A percentile compares a stretch with the other conserved stretches of the same genome.
phyloP scores from a whole-genome alignment of 192 early-diverging fungal species.

The Rhizophagus sp. region DNA sequence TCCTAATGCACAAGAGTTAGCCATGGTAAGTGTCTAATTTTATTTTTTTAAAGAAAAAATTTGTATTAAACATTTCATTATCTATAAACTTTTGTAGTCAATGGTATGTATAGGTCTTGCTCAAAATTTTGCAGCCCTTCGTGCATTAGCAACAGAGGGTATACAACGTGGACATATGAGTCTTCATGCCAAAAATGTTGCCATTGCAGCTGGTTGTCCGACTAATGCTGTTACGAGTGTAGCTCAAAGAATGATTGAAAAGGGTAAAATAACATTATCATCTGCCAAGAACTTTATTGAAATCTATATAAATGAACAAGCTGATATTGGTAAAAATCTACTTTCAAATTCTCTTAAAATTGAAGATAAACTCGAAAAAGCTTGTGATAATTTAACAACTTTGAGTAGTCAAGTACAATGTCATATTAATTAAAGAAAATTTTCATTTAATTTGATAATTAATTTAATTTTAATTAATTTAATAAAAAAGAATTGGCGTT shows the following conservation, averaged over 20 bases:
- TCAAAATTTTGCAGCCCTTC: slow-evolving; percentile 78
- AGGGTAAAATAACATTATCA: slow-evolving; percentile 56
- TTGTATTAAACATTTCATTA: neutral
- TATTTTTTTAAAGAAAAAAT: neutral
- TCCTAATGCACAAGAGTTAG: slow-evolving; percentile 63
- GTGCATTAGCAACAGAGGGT: slow-evolving; percentile 72
- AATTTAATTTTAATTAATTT: too few species aligned
- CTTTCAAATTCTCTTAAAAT: too few species aligned
- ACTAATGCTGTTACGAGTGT: slow-evolving; percentile 65
- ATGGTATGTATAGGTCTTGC: slow-evolving; percentile 71
- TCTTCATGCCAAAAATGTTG: slow-evolving; percentile 60
- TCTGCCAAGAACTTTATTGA: slow-evolving; percentile 41
- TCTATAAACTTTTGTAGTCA: slow-evolving; percentile 35
- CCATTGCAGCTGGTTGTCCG: slow-evolving; percentile 72
- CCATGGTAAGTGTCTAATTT: slow-evolving; percentile 42
- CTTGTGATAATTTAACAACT: too few species aligned
- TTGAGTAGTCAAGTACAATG: too few species aligned
- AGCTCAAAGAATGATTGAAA: slow-evolving; percentile 69
- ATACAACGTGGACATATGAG: slow-evolving; percentile 77
- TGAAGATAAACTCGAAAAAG: too few species aligned
- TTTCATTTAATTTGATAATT: too few species aligned
- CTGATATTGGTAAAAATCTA: too few species aligned
- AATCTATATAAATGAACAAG: neutral
- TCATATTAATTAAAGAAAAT: too few species aligned
- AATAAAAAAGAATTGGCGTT: too few species aligned